phyloP scores from a whole-genome alignment of 1,284 basidiomycete species.

The Anthracocystis setariae region DNA sequence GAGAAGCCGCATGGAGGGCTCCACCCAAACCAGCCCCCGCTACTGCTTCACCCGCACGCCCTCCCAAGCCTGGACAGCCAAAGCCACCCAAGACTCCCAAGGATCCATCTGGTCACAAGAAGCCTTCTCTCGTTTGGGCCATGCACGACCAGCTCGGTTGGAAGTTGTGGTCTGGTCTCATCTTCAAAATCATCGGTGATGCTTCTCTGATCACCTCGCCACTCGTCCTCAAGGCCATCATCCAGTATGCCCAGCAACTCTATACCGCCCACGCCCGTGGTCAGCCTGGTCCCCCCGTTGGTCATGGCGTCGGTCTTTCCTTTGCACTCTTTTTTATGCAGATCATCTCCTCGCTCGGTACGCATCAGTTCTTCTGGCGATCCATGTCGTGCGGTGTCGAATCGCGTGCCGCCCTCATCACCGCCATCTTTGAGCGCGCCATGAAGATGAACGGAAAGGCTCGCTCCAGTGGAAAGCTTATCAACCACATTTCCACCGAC shows the following conservation, averaged over 20 bases:
- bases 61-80: conserved; percentile 25
- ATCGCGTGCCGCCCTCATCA: conserved; percentile 84
- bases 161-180: conserved; percentile 83
- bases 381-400: conserved; percentile 73
- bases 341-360: conserved; percentile 75
- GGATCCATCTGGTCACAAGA: conserved; percentile 50
- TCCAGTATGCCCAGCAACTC: conserved; percentile 50
- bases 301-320: conserved; percentile 58
- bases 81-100: conserved; percentile 27
- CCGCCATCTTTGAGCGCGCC: conserved; percentile 84
- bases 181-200: conserved; percentile 72
- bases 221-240: conserved; percentile 60
- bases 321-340: conserved; percentile 76
- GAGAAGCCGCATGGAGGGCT: conserved; percentile 55
- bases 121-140: conserved; percentile 77
- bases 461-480: conserved; percentile 83
- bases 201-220: conserved; percentile 60
- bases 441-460: conserved; percentile 82
- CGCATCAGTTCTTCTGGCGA: conserved; percentile 82
- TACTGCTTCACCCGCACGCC: conserved; percentile 16
- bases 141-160: conserved; percentile 83
- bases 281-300: conserved; percentile 38
- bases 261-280: conserved; percentile 32
- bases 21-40: conserved; percentile 36
- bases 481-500: conserved; percentile 94